Evolutionary conservation across 768 basidiomycete genomes (phyloP), one percentile per base, ranked within the genome.

Genomic region (Mycena leptocephala): DNA sequence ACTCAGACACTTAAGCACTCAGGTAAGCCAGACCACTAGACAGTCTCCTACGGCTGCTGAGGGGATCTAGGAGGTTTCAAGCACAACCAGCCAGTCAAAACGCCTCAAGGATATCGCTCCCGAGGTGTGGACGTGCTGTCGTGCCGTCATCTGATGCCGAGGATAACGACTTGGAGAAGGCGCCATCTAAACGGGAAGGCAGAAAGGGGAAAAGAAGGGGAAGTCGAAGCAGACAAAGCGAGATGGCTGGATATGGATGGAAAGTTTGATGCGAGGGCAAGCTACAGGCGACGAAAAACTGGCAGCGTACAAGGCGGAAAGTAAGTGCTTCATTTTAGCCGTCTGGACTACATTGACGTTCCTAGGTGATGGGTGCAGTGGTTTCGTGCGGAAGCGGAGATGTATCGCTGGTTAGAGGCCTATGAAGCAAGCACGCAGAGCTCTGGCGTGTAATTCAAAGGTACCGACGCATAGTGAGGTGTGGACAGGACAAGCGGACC

Each of bases 221-320:
- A 74, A 68, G 26, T 18, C 33, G 65, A 68, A 59, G 43, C 68
- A 74, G 46, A 1, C 16, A n/a, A n/a, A n/a, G n/a, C n/a, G n/a
- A 3, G 73, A 74, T 20, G 73, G 66, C 13, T 75, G 73, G 73
- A 69, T 69, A 10, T 75, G 73, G 73, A 9, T 62, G 5, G 66
- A 55, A 16, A 20, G 16, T 16, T 13, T 37, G 43, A 59, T 51
- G 26, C 16, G 26, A 18, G 58, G 67, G 18, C 39, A 41, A 18
- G 2, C 3, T 13, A n/a, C 37, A 14, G 26, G 53, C 14, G 48
- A 26, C 48, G 30, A 22, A 2, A 63, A 69, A 43, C 10, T 68
- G n/a, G 58, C 46, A 3, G 48, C 22, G 4, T 75, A 75, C 66
- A 75, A 69, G 67, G 22, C 18, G 18, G 73, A 75, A 56, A 75